phyloP scores from a whole-genome alignment of 176 grass and related monocot species.

The Microstegium vimineum region DNA sequence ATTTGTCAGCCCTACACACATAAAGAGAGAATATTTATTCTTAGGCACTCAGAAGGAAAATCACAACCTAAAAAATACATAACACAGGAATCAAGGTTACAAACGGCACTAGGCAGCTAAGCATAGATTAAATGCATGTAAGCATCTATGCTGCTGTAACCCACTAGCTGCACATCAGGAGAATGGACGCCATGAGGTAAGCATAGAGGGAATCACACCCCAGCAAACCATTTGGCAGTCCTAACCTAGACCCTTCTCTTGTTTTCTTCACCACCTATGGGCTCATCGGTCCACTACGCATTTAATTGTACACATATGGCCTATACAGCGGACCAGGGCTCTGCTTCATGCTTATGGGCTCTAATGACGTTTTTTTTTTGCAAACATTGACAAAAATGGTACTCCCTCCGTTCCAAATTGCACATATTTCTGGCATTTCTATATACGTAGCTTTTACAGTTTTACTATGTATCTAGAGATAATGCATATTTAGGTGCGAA shows the following conservation, averaged over 20 bases:
- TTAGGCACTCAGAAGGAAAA: not conserved
- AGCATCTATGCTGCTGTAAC: not conserved
- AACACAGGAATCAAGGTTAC: not conserved
- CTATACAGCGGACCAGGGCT: not conserved
- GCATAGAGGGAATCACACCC: not conserved
- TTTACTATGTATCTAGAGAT: not conserved
- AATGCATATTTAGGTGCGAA: not conserved
- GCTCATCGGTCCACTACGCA: not conserved
- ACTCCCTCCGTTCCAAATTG: not conserved
- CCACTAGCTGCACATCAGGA: not conserved
- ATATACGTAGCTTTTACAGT: not conserved
- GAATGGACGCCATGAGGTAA: not conserved
- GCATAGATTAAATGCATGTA: not conserved
- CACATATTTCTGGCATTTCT: not conserved
- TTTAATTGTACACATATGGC: not conserved
- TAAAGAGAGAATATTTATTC: not conserved
- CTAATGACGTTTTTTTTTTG: not conserved
- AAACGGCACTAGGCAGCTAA: not conserved
- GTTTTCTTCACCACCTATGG: not conserved
- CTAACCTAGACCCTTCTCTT: not conserved
- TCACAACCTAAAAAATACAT: not conserved
- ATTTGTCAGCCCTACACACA: slow-evolving; percentile 73
- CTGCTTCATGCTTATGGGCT: not conserved
- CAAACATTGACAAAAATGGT: not conserved
- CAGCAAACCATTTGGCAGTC: not conserved